phyloP scores from a whole-genome alignment of 257 asterid genomes.

The Haberlea rhodopensis region DNA sequence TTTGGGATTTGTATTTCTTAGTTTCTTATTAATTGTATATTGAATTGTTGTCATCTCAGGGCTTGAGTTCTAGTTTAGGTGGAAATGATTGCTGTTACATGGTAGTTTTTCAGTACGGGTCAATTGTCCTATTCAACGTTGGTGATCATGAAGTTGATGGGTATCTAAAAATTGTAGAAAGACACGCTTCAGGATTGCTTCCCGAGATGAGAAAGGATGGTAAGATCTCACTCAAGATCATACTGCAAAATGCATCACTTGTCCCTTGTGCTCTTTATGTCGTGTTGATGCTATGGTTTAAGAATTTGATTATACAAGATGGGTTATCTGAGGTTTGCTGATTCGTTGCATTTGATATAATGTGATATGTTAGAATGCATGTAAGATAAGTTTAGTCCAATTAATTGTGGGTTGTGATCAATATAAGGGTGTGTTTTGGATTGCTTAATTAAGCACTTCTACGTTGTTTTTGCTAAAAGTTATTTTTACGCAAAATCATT shows the following conservation, averaged over 20 bases:
- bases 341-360: background rate
- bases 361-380: background rate
- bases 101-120: slow-evolving; percentile 96
- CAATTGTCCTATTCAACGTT: slow-evolving; percentile 89
- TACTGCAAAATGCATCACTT: background rate
- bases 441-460: no score
- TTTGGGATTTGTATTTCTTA: background rate
- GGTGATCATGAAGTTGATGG: slow-evolving; percentile 77
- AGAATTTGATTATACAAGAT: background rate
- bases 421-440: no score
- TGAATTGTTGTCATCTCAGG: slow-evolving; percentile 45
- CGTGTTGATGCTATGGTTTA: slow-evolving; percentile 1
- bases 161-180: slow-evolving; percentile 68
- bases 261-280: background rate
- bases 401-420: background rate
- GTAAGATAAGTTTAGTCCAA: background rate
- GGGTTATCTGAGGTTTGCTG: background rate
- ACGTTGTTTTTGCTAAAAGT: no score
- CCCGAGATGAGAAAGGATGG: slow-evolving; percentile 98
- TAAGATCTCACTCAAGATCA: slow-evolving; percentile 36
- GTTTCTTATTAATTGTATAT: slow-evolving; percentile 10
- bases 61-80: slow-evolving; percentile 52
- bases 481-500: no score
- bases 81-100: slow-evolving; percentile 72
- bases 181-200: slow-evolving; percentile 78